phyloP scores from a whole-genome alignment of 2,329 filamentous ascomycete genomes.

The Fusarium camptoceras region DNA sequence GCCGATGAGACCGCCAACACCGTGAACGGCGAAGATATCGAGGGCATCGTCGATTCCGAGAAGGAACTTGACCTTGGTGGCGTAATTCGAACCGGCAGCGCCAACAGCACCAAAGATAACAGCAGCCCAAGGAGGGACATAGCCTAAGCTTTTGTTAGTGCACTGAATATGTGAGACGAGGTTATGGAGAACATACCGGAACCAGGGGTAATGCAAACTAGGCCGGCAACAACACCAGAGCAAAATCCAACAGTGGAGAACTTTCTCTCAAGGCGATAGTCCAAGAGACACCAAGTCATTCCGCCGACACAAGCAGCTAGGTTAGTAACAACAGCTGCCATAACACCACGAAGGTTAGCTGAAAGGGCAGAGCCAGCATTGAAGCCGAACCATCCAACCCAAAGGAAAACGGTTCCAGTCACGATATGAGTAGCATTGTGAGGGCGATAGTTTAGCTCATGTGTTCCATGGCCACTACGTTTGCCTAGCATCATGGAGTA shows the following conservation, averaged over 20 bases:
- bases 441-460: conserved; percentile 90
- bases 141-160: conserved; percentile 58
- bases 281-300: conserved; percentile 89
- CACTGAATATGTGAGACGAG: not conserved
- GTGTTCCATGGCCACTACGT: conserved; percentile 83
- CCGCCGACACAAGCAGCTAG: conserved; percentile 85
- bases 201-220: conserved; percentile 89
- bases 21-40: conserved; percentile 89
- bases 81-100: conserved; percentile 85
- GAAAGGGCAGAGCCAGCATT: conserved; percentile 86
- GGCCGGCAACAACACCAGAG: conserved; percentile 86
- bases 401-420: conserved; percentile 91
- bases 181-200: conserved; percentile 65
- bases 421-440: conserved; percentile 95
- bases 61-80: conserved; percentile 89
- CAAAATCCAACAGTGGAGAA: conserved; percentile 96
- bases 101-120: conserved; percentile 83
- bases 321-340: conserved; percentile 89
- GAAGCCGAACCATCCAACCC: conserved; percentile 97
- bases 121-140: conserved; percentile 85
- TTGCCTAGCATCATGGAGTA: conserved; percentile 94
- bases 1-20: conserved; percentile 80
- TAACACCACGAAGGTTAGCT: conserved; percentile 85
- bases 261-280: conserved; percentile 89
- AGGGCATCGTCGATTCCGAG: conserved; percentile 85